These are phyloP conservation scores for Iberis pinnata DNA, from an alignment of 345 rosid genomes.

Conservation along the genomic window DNA sequence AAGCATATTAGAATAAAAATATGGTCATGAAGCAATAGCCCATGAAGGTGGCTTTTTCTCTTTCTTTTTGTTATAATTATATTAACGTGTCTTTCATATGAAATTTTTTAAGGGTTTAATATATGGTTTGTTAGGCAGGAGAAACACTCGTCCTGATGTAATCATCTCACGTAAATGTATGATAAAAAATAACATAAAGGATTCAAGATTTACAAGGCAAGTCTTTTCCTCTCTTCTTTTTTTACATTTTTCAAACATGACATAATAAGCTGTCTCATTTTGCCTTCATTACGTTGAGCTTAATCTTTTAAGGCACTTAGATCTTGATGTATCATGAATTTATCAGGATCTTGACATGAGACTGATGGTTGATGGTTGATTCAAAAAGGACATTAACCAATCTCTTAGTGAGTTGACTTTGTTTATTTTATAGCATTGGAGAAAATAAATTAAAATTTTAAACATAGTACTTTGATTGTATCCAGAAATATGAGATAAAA, in stretches of 20 bases:
- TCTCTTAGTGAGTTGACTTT: conserved; percentile 34
- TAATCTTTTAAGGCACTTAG: conserved; percentile 42
- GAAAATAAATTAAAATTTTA: neutral
- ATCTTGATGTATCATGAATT: conserved; percentile 49
- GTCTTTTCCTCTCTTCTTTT: neutral
- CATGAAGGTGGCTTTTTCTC: conserved; percentile 31
- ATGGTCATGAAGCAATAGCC: conserved; percentile 43
- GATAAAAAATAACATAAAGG: conserved; percentile 31
- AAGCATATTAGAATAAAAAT: conserved; percentile 18
- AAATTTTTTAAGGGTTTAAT: neutral
- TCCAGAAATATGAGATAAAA: conserved; percentile 50
- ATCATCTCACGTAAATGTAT: conserved; percentile 56
- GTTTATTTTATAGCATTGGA: too few species aligned
- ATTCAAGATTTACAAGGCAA: conserved; percentile 45
- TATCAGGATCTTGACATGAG: conserved; percentile 59
- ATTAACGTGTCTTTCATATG: neutral
- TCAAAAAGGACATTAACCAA: conserved; percentile 39
- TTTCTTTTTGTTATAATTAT: neutral
- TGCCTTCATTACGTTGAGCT: conserved; percentile 32
- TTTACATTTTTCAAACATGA: conserved; percentile 3
- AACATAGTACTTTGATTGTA: conserved; percentile 1
- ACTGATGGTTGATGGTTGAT: conserved; percentile 42
- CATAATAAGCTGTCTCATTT: neutral
- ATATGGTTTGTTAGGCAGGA: conserved; percentile 22
- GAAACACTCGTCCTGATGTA: conserved; percentile 27